A percentile compares a stretch with the other conserved stretches of the same genome.
These are phyloP conservation scores for Lignosus rhinocerotis DNA, from an alignment of 1,284 basidiomycete genomes.

Conservation along the genomic window DNA sequence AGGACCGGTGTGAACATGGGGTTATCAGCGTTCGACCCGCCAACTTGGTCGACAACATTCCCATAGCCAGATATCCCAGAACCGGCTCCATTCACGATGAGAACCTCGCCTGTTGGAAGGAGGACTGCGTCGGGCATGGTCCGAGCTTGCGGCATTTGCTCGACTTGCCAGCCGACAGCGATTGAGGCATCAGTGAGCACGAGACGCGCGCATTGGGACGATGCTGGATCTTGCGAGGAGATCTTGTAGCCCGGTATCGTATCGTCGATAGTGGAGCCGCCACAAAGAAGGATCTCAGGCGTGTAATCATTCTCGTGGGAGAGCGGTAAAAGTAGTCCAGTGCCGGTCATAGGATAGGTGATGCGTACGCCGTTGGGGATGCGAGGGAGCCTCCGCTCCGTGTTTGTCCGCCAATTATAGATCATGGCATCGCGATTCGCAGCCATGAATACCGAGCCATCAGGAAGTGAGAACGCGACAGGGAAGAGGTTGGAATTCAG, in stretches of 20 bases:
- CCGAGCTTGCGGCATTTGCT: constrained; percentile 72
- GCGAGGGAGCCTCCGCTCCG: constrained; percentile 61
- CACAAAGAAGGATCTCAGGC: constrained; percentile 76
- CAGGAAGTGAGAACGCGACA: constrained; percentile 72
- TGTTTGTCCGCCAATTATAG: constrained; percentile 72
- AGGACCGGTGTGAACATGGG: constrained; percentile 75
- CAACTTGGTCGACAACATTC: constrained; percentile 71
- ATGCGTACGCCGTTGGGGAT: constrained; percentile 82
- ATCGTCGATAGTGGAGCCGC: constrained; percentile 74
- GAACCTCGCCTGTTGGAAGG: constrained; percentile 74
- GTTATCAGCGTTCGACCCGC: constrained; percentile 77
- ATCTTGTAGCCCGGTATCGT: constrained; percentile 57
- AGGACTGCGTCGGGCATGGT: constrained; percentile 83
- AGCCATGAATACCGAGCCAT: constrained; percentile 74
- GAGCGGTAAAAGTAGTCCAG: constrained; percentile 71
- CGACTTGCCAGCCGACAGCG: constrained; percentile 68
- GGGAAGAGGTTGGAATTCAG: constrained; percentile 83
- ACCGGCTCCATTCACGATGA: constrained; percentile 77
- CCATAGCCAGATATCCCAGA: constrained; percentile 84
- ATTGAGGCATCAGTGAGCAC: constrained; percentile 67
- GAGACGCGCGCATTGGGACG: constrained; percentile 73
- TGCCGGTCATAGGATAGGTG: constrained; percentile 81
- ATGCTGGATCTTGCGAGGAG: constrained; percentile 70
- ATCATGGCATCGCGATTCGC: constrained; percentile 81
- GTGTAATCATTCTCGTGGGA: constrained; percentile 61